Percentiles rank a stretch among this genome's conserved stretches.
These are phyloP conservation scores for Candida succiphila DNA, from an alignment of 805 yeast genomes.

Conservation along the genomic window DNA sequence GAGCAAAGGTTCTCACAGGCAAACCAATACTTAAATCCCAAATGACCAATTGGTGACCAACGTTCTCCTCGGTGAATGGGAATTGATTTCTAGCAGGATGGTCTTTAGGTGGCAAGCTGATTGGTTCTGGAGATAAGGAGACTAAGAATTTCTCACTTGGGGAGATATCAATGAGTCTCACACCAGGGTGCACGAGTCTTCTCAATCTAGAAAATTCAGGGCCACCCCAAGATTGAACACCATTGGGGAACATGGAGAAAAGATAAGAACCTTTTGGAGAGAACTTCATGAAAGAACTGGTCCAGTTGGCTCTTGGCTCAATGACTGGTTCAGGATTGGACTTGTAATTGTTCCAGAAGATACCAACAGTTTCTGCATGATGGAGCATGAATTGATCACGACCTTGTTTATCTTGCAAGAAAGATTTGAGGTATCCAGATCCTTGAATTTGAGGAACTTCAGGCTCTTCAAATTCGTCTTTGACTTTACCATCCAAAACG, in stretches of 20 bases:
- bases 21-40: slow-evolving; percentile 86
- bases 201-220: slow-evolving; percentile 59
- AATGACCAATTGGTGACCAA: slow-evolving; percentile 86
- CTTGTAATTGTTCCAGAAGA: slow-evolving; percentile 73
- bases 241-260: slow-evolving; percentile 85
- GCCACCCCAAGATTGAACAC: slow-evolving; percentile 96
- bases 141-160: slow-evolving; percentile 87
- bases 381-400: slow-evolving; percentile 88
- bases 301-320: slow-evolving; percentile 77
- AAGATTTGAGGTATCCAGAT: slow-evolving; percentile 75
- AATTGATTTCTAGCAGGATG: slow-evolving; percentile 55
- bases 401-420: slow-evolving; percentile 83
- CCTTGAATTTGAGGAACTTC: slow-evolving; percentile 59
- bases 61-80: slow-evolving; percentile 81
- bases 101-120: slow-evolving; percentile 56
- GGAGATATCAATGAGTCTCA: slow-evolving; percentile 81
- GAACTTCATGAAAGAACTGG: slow-evolving; percentile 78
- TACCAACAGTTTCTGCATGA: slow-evolving; percentile 69
- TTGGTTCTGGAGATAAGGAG: slow-evolving; percentile 82
- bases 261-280: slow-evolving; percentile 90
- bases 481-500: slow-evolving; percentile 54
- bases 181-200: slow-evolving; percentile 82
- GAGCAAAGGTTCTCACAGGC: slow-evolving; percentile 83
- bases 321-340: slow-evolving; percentile 66
- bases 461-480: slow-evolving; percentile 62